Base-by-base conservation (phyloP, 441 rosid genomes). In the Erodium moschatum region DNA sequence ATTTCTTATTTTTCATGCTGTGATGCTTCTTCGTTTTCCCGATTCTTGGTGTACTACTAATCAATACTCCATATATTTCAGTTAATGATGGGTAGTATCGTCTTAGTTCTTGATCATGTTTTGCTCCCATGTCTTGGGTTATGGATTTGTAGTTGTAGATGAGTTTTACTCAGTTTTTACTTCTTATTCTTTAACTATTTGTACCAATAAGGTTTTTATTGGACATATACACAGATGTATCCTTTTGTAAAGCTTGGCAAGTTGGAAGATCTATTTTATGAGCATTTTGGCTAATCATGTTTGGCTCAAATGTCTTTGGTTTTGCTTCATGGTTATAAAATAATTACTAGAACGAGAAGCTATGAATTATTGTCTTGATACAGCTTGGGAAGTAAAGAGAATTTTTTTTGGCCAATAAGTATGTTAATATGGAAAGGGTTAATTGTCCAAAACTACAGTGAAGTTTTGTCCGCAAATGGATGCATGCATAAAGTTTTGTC, bases 311-410 rank as follows among this genome's bases (percentile, higher is more conserved):
- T 29, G 31, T 29, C 31, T 29, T 29, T 29, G 31, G 31, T 29
- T 16, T 50, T 50, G 13, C 58, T 13, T 13, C 5, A 15, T 16
- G 61, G 2, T 18, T 6, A 16, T 24, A 8, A 4, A 6, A 56
- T 56, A 56, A 56, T 56, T 56, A 56, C 62, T 56, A 18, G 11
- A 4, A 50, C 18, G 62, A 56, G 62, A 56, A 56, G 11, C 27
- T 3, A 7, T 56, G 24, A 56, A 16, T 16, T 18, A 18, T 56
- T 56, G 2, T 18, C 11, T 56, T 6, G 58, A 56, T 16, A 6
- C 20, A 18, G 24, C 62, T 15, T 56, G 21, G 20, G 24, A 16
- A 56, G 24, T 56, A 8, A 56, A 6, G 46, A 11, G 12, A 56
- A 56, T 16, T 16, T 16, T 54, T 56, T 29, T 29, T 29, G 20